Evolutionary conservation across 257 asterid genomes (phyloP), one percentile per base, ranked within the genome.

Genomic region (Scutellaria barbata): DNA sequence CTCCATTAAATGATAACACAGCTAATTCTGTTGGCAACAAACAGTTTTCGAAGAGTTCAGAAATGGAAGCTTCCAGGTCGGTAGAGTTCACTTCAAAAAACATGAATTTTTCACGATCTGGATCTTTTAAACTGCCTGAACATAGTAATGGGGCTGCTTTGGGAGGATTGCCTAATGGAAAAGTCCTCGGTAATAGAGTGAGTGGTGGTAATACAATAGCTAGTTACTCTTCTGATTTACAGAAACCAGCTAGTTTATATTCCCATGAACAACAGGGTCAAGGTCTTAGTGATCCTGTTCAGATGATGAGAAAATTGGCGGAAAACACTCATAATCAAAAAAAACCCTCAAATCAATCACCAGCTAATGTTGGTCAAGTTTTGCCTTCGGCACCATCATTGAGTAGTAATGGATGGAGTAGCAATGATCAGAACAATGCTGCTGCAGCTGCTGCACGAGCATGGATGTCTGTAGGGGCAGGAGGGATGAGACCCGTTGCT

Each of bases 381-480:
- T 12, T 71, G 45, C 72, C 82, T 7, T 73, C 79, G 14, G 56
- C 74, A 11, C 82, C 83, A 13, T 75, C 80, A 25, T 52, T 40
- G 54, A 77, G 80, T 66, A 81, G 83, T 71, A 80, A 80, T 25
- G 89, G 60, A 18, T 59, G 68, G 58, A 80, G 79, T 30, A 75
- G 85, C 70, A 61, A 76, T 14, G 89, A 87, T 74, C 64, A 90
- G 14, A 78, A 79, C 60, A 85, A 84, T 74, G 96, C 96, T 6
- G 85, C 98, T 60, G 80, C 82, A 5, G 87, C 89, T 17, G 97
- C 97, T 77, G 96, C 96, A 10, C 90, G 92, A 2, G 92, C 86
- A 58, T 91, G 97, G 98, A 94, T 91, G 97, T 87, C 98, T 11
- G 83, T 91, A 9, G 97, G 98, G 74, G 87, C 94, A 10, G 97